These are phyloP conservation scores for Calonectria multiphialidica DNA, from an alignment of 2,329 filamentous ascomycete genomes.

Conservation along the genomic window DNA sequence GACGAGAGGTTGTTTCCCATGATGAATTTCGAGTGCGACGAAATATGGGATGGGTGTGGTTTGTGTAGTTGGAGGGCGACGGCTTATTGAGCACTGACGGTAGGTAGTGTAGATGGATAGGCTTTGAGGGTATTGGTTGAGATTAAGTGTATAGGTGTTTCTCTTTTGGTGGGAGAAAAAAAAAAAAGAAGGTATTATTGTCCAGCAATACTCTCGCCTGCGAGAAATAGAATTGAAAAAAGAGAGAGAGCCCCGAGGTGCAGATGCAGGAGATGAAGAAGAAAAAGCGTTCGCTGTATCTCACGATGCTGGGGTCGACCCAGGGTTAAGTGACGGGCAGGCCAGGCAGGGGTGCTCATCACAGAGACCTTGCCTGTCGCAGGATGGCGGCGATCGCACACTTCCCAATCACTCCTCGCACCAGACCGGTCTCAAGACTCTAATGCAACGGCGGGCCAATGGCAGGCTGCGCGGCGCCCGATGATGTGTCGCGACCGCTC, in stretches of 20 bases:
- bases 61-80: background rate
- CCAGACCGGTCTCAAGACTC: constrained; percentile 21
- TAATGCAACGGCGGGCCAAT: constrained; percentile 13
- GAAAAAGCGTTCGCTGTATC: constrained; percentile 20
- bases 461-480: background rate
- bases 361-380: constrained; percentile 33
- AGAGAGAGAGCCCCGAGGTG: background rate
- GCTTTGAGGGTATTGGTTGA: background rate
- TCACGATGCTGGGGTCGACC: background rate
- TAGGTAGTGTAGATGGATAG: background rate
- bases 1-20: constrained; percentile 59
- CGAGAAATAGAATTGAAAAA: constrained; percentile 39
- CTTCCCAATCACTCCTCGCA: constrained; percentile 30
- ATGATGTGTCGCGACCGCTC: background rate
- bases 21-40: constrained; percentile 14
- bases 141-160: background rate
- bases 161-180: background rate
- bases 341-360: constrained; percentile 34
- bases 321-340: constrained; percentile 5
- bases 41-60: background rate
- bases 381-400: constrained; percentile 28
- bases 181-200: background rate
- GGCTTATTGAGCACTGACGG: background rate
- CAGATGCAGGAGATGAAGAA: constrained; percentile 14
- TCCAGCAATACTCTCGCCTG: constrained; percentile 39